Conservation (phyloP, 2,329 filamentous ascomycete genomes). For the Aspergillus alliaceus region DNA sequence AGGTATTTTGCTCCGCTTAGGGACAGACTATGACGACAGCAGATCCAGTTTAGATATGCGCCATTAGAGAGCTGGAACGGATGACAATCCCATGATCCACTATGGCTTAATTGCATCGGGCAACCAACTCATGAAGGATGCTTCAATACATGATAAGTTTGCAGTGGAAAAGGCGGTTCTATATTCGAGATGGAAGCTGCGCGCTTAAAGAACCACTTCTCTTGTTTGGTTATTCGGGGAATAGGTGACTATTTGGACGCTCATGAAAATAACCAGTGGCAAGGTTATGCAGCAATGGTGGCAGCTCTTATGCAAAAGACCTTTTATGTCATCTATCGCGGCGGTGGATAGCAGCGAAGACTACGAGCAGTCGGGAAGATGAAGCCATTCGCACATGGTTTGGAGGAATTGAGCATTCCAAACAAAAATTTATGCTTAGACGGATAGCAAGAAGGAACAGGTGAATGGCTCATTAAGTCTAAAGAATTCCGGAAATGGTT, state of each 20-base stretch:
- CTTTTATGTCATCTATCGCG: not conserved
- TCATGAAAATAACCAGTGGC: slow-evolving; percentile 14
- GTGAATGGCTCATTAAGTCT: slow-evolving; percentile 15
- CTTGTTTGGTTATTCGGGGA: slow-evolving; percentile 25
- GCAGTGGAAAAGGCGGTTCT: slow-evolving; percentile 6
- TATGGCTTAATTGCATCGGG: slow-evolving; percentile 24
- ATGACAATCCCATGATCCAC: slow-evolving; percentile 10
- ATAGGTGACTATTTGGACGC: slow-evolving; percentile 25
- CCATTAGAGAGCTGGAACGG: not conserved
- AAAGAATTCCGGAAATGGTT: slow-evolving; percentile 14
- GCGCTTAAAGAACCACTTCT: slow-evolving; percentile 12
- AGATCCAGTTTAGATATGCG: not conserved
- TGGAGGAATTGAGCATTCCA: too few species aligned
- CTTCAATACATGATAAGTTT: slow-evolving; percentile 11
- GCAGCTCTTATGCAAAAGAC: slow-evolving; percentile 17
- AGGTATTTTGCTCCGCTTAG: not conserved
- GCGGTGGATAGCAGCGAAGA: too few species aligned
- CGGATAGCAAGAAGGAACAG: slow-evolving; percentile 16
- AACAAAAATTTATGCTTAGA: too few species aligned
- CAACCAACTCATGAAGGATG: slow-evolving; percentile 20
- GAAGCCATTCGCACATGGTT: too few species aligned
- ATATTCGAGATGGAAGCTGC: slow-evolving; percentile 22
- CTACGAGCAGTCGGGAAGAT: too few species aligned
- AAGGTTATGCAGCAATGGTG: slow-evolving; percentile 1
- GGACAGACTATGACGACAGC: not conserved